Evolutionary conservation across 148 eudicot genomes (phyloP).

Genomic region (Polygonum aviculare): DNA sequence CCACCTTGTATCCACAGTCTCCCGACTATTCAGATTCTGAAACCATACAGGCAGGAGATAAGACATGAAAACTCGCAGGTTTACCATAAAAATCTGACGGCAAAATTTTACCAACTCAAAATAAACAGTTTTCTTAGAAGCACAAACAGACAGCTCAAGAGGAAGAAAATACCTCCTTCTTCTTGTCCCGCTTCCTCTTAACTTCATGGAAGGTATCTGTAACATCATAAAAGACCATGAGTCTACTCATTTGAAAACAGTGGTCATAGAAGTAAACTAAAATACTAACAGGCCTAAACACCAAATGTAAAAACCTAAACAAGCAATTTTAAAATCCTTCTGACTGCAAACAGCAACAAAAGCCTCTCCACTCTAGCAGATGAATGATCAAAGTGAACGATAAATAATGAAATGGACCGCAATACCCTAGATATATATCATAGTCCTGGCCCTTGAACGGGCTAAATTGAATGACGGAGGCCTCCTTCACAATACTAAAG

Average conservation of each 20-base stretch:
- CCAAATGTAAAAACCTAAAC: not conserved
- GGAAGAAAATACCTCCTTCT: conserved; percentile 29
- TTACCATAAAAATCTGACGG: not conserved
- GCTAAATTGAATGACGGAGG: not conserved
- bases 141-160: not conserved
- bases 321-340: not conserved
- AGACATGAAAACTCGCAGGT: not conserved
- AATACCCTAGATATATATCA: not conserved
- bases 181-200: conserved; percentile 33
- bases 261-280: not conserved
- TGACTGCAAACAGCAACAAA: not conserved
- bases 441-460: not conserved
- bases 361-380: not conserved
- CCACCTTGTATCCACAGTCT: conserved; percentile 35
- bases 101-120: not conserved
- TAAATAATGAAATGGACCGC: not conserved
- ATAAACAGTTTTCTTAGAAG: not conserved
- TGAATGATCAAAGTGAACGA: not conserved
- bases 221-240: not conserved
- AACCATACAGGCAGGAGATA: conserved; percentile 11
- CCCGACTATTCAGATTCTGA: conserved; percentile 32
- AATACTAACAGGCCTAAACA: not conserved
- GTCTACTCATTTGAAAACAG: not conserved
- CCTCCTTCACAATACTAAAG: not conserved
- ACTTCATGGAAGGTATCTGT: conserved; percentile 41